A percentile compares a stretch with the other conserved stretches of the same genome.
Conservation (phyloP, 2,329 filamentous ascomycete species). For the Macrophomina phaseolina region DNA sequence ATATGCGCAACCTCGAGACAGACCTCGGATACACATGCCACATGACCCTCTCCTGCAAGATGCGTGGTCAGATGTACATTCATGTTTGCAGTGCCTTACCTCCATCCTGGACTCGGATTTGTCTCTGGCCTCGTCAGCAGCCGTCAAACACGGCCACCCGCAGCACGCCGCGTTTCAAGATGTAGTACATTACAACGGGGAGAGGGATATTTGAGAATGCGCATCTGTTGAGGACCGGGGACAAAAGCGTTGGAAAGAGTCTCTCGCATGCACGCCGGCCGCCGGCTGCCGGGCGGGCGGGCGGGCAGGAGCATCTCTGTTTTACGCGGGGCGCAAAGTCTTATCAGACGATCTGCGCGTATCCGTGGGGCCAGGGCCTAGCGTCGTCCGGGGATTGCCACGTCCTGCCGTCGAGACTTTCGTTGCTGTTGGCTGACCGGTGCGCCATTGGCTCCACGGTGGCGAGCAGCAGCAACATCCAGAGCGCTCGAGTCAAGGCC, state of each 20-base stretch:
- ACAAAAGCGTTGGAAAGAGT: slow-evolving; percentile 9
- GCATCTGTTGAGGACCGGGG: slow-evolving; percentile 15
- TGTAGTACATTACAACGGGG: slow-evolving; percentile 8
- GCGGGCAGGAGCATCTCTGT: slow-evolving; percentile 12
- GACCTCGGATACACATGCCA: not conserved
- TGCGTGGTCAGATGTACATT: not conserved
- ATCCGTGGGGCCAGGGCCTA: slow-evolving; percentile 22
- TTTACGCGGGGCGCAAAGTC: slow-evolving; percentile 8
- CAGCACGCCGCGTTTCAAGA: not conserved
- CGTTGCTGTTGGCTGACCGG: slow-evolving; percentile 6
- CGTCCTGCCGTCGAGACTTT: slow-evolving; percentile 9
- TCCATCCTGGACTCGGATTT: not conserved
- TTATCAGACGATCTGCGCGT: slow-evolving; percentile 21
- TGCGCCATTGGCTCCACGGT: slow-evolving; percentile 6
- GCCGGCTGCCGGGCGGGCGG: slow-evolving; percentile 8
- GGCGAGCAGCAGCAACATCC: not conserved
- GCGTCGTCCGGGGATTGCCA: slow-evolving; percentile 8
- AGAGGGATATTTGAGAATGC: not conserved
- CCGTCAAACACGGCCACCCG: not conserved
- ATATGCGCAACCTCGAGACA: not conserved
- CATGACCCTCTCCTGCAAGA: not conserved
- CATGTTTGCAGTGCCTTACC: not conserved
- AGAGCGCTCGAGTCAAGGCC: slow-evolving; percentile 10
- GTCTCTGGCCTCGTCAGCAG: slow-evolving; percentile 2
- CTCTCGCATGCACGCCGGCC: slow-evolving; percentile 6